Evolutionary conservation across 176 grass and related monocot genomes (phyloP), one percentile per base, ranked within the genome.

Genomic region (Oryza meyeriana): DNA sequence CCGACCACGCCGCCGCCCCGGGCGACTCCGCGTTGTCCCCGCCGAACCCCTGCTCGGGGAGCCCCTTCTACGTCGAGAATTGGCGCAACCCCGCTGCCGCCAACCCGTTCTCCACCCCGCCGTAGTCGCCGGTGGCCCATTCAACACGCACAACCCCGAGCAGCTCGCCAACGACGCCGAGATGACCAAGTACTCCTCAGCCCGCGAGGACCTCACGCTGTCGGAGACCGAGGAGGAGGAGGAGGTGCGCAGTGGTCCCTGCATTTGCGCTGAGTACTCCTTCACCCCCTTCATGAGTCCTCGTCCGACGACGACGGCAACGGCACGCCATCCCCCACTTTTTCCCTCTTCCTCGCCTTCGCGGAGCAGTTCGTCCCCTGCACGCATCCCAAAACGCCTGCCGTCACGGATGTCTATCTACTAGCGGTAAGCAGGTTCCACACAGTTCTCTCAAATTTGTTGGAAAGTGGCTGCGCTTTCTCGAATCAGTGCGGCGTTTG

Each of bases 151-250:
- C n/a, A n/a, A n/a, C 87, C 72, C 87, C 48, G 89, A 94, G 84
- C 63, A 71, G 64, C 47, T 92, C 52, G 44, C 80, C n/a, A 76
- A 88, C 35, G 83, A 86, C 5, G 64, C 59, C 11, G 85, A 83
- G 24, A 55, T 8, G 2, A 87, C 76, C 8, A 83, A 84, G 64
- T 89, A 88, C 84, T 87, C 74, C 12, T 89, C 89, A 32, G 76
- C 87, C 72, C 25, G 57, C 55, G 79, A 89, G 12, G 84, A 82
- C 81, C 61, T 87, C 69, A 85, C 92, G 30, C 81, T 78, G 52
- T 72, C 75, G 44, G 87, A 91, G 77, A 24, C 76, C 12, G 89
- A 91, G 63, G 83, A 84, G 89, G 89, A 91, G 86, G 89, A 91
- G 89, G 89, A 91, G 89, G 84, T 94, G 65, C 72, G 91, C 63